phyloP scores from a whole-genome alignment of 2,329 filamentous ascomycete genomes.

The Fusarium sp. region DNA sequence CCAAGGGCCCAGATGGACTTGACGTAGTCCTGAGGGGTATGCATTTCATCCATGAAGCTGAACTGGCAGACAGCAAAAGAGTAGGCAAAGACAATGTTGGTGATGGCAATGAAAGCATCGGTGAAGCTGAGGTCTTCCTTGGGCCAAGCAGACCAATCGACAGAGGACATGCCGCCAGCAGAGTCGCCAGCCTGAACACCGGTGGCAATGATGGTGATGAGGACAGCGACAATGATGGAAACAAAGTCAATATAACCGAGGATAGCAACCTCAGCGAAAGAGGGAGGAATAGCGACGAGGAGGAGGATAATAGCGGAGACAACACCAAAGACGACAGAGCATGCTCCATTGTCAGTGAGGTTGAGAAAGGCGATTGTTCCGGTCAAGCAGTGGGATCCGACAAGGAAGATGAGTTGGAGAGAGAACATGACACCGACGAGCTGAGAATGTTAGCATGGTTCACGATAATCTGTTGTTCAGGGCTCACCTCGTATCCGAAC shows the following conservation, averaged over 20 bases:
- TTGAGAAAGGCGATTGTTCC: conserved; percentile 79
- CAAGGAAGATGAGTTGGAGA: conserved; percentile 77
- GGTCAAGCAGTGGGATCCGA: conserved; percentile 79
- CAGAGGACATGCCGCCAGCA: conserved; percentile 51
- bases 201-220: conserved; percentile 77
- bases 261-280: conserved; percentile 64
- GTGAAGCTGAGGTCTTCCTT: conserved; percentile 63
- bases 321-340: conserved; percentile 62
- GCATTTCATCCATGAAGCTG: conserved; percentile 69
- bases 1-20: conserved; percentile 75
- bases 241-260: conserved; percentile 70
- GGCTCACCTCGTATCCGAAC: conserved; percentile 67
- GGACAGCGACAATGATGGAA: conserved; percentile 74
- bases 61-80: conserved; percentile 68
- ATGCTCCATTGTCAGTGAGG: conserved; percentile 69
- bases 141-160: conserved; percentile 63
- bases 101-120: conserved; percentile 72
- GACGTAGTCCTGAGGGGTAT: conserved; percentile 62
- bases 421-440: conserved; percentile 73
- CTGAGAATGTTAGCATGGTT: conserved; percentile 1
- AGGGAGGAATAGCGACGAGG: conserved; percentile 62
- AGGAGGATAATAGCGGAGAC: conserved; percentile 64
- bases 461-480: neutral
- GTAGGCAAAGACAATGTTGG: conserved; percentile 81
- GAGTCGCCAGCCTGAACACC: conserved; percentile 61